These are phyloP conservation scores for Entamoeba invadens DNA, from an alignment of 208 protist genomes.

Conservation along the genomic window DNA sequence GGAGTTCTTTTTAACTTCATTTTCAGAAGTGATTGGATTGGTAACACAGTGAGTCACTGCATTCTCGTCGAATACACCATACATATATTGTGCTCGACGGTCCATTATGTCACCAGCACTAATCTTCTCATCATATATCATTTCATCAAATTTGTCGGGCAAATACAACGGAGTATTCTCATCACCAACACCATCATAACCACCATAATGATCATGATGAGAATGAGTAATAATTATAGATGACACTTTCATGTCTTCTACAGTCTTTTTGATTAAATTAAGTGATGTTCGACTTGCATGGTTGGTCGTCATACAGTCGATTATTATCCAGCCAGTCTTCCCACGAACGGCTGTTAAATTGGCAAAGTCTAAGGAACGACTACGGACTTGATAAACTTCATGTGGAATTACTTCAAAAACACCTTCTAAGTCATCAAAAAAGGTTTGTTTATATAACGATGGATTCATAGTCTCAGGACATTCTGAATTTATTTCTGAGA, in stretches of 20 bases:
- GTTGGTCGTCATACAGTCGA: not conserved
- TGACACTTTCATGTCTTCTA: not conserved
- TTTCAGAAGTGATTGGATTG: not conserved
- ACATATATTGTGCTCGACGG: not conserved
- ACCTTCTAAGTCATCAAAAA: not conserved
- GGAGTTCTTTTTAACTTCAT: too few species aligned
- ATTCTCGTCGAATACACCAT: not conserved
- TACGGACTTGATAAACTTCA: not conserved
- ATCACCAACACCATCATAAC: not conserved
- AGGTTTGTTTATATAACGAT: not conserved
- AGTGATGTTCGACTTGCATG: not conserved
- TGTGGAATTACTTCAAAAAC: not conserved
- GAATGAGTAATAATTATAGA: constrained; percentile 2
- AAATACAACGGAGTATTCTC: not conserved
- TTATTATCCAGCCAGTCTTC: not conserved
- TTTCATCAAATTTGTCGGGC: not conserved
- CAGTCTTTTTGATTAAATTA: not conserved
- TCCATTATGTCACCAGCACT: not conserved
- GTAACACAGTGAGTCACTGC: not conserved
- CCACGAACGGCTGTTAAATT: not conserved
- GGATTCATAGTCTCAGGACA: not conserved
- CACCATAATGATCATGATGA: not conserved
- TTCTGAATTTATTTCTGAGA: not conserved
- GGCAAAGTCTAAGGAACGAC: not conserved
- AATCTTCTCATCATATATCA: not conserved